Evolutionary conservation across 768 basidiomycete species (phyloP).

Genomic region (Lactifluus rugatus): DNA sequence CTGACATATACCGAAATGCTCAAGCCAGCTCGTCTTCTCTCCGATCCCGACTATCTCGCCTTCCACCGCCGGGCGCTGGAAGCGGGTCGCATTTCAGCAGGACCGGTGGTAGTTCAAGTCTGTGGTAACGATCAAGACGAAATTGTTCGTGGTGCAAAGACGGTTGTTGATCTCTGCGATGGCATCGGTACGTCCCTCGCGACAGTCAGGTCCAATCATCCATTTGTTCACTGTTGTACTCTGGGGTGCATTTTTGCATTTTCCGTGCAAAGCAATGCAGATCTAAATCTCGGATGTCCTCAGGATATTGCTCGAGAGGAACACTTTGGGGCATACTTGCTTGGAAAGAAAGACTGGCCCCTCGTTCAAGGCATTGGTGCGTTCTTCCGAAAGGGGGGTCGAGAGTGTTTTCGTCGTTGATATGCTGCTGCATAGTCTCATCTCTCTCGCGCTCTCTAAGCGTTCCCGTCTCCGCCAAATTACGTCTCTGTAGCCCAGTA

Average conservation of each 20-base stretch:
- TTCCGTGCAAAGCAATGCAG: conserved; percentile 30
- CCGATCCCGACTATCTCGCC: conserved; percentile 57
- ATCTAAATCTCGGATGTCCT: conserved; percentile 76
- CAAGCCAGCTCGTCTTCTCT: conserved; percentile 46
- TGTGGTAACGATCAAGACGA: conserved; percentile 60
- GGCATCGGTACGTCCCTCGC: conserved; percentile 45
- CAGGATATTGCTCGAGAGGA: conserved; percentile 56
- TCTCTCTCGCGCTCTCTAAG: conserved; percentile 52
- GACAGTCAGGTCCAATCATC: not conserved
- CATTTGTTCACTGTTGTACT: not conserved
- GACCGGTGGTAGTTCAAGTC: conserved; percentile 61
- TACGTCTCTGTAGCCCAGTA: conserved; percentile 35
- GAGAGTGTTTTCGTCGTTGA: not conserved
- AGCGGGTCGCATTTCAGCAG: conserved; percentile 22
- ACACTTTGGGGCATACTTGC: conserved; percentile 69
- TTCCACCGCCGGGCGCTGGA: conserved; percentile 50
- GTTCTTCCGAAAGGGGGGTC: conserved; percentile 5
- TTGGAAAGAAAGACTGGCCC: conserved; percentile 64
- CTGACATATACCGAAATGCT: conserved; percentile 75
- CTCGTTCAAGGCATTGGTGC: conserved; percentile 55
- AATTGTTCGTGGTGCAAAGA: conserved; percentile 50
- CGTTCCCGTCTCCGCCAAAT: conserved; percentile 55
- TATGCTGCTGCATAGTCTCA: conserved; percentile 38
- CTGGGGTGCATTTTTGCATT: not conserved
- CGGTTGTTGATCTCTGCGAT: conserved; percentile 51